These are phyloP conservation scores for Aspergillus incahuasiensis DNA, from an alignment of 495 filamentous ascomycete species.

Conservation along the genomic window DNA sequence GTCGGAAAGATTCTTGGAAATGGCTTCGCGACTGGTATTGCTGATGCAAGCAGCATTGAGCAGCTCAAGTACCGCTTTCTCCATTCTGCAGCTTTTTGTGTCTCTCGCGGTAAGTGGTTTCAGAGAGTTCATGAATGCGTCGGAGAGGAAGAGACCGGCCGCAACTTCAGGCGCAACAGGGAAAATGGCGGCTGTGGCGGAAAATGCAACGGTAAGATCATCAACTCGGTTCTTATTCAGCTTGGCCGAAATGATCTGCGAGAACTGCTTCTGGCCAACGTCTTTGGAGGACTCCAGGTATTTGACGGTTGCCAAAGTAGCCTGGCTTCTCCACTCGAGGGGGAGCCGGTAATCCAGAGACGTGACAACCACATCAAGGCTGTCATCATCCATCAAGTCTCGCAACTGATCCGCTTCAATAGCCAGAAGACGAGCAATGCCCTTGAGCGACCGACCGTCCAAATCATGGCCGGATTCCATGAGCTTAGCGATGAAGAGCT, in stretches of 20 bases:
- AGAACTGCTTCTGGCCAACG: constrained; percentile 58
- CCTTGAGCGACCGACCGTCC: constrained; percentile 56
- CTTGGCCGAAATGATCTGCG: constrained; percentile 58
- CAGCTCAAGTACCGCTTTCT: constrained; percentile 78
- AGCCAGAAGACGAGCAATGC: constrained; percentile 57
- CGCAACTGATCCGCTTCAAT: constrained; percentile 56
- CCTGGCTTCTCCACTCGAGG: constrained; percentile 63
- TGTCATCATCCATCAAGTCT: constrained; percentile 67
- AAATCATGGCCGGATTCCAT: constrained; percentile 58
- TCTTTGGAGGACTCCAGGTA: constrained; percentile 74
- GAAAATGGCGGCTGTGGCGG: constrained; percentile 80
- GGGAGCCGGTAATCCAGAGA: constrained; percentile 74
- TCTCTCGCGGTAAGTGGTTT: constrained; percentile 67
- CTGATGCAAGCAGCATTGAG: constrained; percentile 87
- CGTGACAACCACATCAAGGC: constrained; percentile 71
- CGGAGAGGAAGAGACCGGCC: constrained; percentile 72
- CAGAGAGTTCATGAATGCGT: constrained; percentile 70
- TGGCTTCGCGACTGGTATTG: constrained; percentile 67
- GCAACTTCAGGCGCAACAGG: constrained; percentile 70
- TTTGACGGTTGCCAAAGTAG: constrained; percentile 69
- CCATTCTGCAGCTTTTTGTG: constrained; percentile 70
- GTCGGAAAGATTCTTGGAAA: constrained; percentile 71
- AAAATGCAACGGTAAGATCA: constrained; percentile 72
- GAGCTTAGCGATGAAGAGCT: constrained; percentile 59
- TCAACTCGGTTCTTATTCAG: constrained; percentile 51